These are phyloP conservation scores for Acer negundo DNA, from an alignment of 345 rosid species.

Conservation along the genomic window DNA sequence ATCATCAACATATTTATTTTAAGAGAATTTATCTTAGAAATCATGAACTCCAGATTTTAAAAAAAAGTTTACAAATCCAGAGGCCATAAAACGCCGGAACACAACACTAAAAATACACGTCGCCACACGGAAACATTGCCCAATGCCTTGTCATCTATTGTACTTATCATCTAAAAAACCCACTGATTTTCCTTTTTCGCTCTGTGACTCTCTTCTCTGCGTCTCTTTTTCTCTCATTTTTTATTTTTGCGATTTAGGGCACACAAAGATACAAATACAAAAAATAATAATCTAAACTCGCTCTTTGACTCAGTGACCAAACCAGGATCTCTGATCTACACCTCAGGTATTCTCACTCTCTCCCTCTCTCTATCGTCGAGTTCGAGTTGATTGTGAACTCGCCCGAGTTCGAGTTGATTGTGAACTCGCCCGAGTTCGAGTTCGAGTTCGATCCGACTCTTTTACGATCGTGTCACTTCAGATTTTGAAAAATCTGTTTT, in stretches of 20 bases:
- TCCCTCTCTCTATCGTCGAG: not conserved
- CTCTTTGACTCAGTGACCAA: slow-evolving; percentile 28
- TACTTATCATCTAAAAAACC: slow-evolving; percentile 11
- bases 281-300: slow-evolving; percentile 20
- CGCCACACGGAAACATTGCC: slow-evolving; percentile 6
- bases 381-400: slow-evolving; percentile 16
- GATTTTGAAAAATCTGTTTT: not conserved
- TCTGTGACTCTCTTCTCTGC: not conserved
- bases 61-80: not conserved
- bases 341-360: slow-evolving; percentile 31
- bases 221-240: not conserved
- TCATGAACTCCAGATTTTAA: too few relatives aligned
- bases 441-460: slow-evolving; percentile 28
- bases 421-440: slow-evolving; percentile 21
- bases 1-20: too few relatives aligned
- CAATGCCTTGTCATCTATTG: not conserved
- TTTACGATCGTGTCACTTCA: not conserved
- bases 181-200: not conserved
- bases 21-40: not conserved
- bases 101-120: not conserved
- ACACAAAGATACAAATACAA: not conserved
- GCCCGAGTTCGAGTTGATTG: slow-evolving; percentile 21
- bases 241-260: slow-evolving; percentile 36
- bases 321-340: slow-evolving; percentile 33
- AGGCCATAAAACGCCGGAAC: not conserved